A percentile compares a stretch with the other conserved stretches of the same genome.
phyloP scores from a whole-genome alignment of 169 alveolate species.

The Babesia microti region DNA sequence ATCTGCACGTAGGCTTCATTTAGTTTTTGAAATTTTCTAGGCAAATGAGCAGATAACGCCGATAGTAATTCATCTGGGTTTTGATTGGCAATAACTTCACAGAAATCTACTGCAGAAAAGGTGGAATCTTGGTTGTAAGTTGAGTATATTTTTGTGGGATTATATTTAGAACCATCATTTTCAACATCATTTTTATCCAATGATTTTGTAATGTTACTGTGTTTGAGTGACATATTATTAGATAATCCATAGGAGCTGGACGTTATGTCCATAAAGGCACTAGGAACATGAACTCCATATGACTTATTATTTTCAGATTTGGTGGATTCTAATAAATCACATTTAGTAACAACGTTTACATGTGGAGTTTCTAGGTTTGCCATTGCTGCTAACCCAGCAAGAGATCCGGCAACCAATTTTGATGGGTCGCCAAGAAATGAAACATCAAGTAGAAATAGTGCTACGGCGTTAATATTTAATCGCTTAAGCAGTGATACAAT shows the following conservation, averaged over 20 bases:
- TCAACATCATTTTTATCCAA: constrained; percentile 8
- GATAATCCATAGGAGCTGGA: constrained; percentile 48
- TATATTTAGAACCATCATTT: constrained; percentile 4
- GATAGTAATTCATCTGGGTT: constrained; percentile 34
- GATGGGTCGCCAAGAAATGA: constrained; percentile 85
- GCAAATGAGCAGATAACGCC: constrained; percentile 39
- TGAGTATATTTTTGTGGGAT: constrained; percentile 8
- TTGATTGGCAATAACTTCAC: constrained; percentile 21
- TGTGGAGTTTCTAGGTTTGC: constrained; percentile 88
- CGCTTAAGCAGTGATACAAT: constrained; percentile 67
- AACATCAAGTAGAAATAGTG: constrained; percentile 85
- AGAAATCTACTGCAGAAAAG: too few relatives aligned
- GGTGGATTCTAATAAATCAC: constrained; percentile 75
- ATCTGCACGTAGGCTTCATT: constrained; percentile 60
- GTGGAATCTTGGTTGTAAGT: too few relatives aligned
- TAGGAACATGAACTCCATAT: too few relatives aligned
- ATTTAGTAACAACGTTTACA: constrained; percentile 86
- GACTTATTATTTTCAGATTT: constrained; percentile 18
- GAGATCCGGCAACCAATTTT: constrained; percentile 85
- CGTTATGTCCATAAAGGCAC: constrained; percentile 38
- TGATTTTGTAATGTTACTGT: background rate
- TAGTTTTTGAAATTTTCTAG: constrained; percentile 47
- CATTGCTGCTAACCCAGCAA: constrained; percentile 90
- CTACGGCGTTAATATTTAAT: constrained; percentile 80
- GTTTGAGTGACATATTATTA: constrained; percentile 1